Conservation (phyloP, 495 filamentous ascomycete species). For the Aspergillus conjunctus region DNA sequence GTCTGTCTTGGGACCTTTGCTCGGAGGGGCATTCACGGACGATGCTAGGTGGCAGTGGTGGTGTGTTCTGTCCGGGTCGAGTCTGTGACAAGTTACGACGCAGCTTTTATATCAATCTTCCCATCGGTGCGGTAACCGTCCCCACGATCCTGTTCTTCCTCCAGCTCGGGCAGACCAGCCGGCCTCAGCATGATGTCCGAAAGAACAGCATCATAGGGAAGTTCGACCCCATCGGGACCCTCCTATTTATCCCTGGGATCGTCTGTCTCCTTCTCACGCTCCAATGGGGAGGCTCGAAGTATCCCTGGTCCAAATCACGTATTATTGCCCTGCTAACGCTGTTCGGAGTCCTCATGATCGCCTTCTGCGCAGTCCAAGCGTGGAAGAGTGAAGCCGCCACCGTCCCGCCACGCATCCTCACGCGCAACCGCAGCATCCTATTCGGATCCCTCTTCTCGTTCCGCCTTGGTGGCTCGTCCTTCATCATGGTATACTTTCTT, state of each 20-base stretch:
- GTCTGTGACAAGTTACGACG: no score
- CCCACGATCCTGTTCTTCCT: constrained; percentile 51
- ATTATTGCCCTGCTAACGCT: not conserved
- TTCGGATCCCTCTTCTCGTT: no score
- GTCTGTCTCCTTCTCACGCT: not conserved
- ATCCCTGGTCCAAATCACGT: not conserved
- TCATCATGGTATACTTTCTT: no score
- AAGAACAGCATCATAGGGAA: constrained; percentile 47
- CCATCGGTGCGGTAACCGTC: constrained; percentile 60
- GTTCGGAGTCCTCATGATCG: not conserved
- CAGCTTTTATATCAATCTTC: constrained; percentile 65
- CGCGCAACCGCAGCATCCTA: no score
- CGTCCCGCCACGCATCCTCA: no score
- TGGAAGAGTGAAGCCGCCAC: no score
- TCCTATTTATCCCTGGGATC: constrained; percentile 38
- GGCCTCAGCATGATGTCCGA: no score
- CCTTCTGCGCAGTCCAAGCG: no score
- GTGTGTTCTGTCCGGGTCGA: no score
- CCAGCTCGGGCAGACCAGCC: constrained; percentile 46
- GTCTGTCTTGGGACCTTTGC: constrained; percentile 45
- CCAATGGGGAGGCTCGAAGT: not conserved
- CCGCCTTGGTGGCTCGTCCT: no score
- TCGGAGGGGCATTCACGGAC: constrained; percentile 47
- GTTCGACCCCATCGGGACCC: constrained; percentile 52
- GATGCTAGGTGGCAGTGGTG: constrained; percentile 68